Evolutionary conservation across 106 monocot species (phyloP), one percentile per base, ranked within the genome.

Genomic region (Phalaenopsis aphrodite): DNA sequence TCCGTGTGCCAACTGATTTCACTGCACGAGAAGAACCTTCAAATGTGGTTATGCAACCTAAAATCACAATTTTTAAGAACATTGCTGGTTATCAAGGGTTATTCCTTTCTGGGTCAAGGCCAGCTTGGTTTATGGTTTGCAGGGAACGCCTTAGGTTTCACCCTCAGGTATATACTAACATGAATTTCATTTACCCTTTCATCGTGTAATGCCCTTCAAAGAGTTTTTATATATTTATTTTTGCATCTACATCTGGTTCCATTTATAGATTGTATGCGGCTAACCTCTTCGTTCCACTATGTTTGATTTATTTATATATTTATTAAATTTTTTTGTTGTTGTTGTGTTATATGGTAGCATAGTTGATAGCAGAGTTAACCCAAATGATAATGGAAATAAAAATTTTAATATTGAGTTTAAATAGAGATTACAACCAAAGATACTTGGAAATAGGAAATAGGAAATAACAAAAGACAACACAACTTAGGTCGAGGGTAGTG

Each of bases 51-150:
- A 6, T 41, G 56, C 80, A 82, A 17, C 90, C 90, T 86, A 92
- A 92, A 86, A 88, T 99, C 55, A 87, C 89, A 74, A 68, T 91
- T 17, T 99, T 94, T 74, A 93, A 89, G 57, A 99, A 94, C 85
- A 84, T 99, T 57, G 92, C 90, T 12, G 94, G 98, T 12, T 90
- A 93, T 88, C 92, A 94, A 57, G 98, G 98, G 43, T 83, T 99
- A 79, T 99, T 99, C 78, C 79, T 94, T 81, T 78, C 89, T 83
- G 98, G 98, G 5, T 84, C 92, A 56, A 92, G 92, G 76, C 98
- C 98, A 73, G 52, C 89, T 56, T 99, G 98, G 98, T 78, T 99
- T 85, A 94, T 99, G 90, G 80, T 92, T 39, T 94, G 94, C 68
- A 84, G 94, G 64, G 92, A 99, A 81, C 88, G 98, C 14, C 82